A percentile compares a stretch with the other conserved stretches of the same genome.
Conservation (phyloP, 441 rosid genomes). For the Erysimum pusillum region DNA sequence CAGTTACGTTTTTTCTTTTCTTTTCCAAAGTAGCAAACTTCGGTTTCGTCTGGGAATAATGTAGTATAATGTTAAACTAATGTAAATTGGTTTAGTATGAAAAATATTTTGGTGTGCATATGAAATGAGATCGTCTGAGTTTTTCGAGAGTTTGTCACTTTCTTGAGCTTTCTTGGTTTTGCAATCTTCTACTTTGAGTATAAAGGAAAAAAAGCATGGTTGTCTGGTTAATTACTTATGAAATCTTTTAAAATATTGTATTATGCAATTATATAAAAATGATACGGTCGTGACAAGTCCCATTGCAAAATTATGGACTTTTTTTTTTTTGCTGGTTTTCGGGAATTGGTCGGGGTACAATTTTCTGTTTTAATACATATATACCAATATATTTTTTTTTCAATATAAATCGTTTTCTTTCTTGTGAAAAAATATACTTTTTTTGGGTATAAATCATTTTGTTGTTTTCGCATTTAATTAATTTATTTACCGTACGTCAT, state of each 20-base stretch:
- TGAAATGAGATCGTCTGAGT: conserved; percentile 18
- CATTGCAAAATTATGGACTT: conserved; percentile 35
- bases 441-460: background rate
- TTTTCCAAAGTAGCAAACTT: conserved; percentile 45
- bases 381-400: background rate
- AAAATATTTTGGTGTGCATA: background rate
- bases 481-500: background rate
- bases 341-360: conserved; percentile 47
- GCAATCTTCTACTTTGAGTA: conserved; percentile 42
- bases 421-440: background rate
- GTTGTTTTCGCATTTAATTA: conserved; percentile 8
- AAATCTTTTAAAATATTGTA: conserved; percentile 22
- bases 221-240: conserved; percentile 36
- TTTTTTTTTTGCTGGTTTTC: conserved; percentile 41
- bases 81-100: conserved; percentile 7
- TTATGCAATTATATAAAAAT: conserved; percentile 41
- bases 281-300: conserved; percentile 44
- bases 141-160: conserved; percentile 35
- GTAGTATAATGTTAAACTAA: conserved; percentile 11
- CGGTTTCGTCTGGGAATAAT: conserved; percentile 30
- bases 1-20: conserved; percentile 42
- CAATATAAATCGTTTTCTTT: conserved; percentile 12
- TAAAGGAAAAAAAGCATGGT: conserved; percentile 44
- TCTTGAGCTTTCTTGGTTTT: conserved; percentile 43
- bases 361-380: conserved; percentile 30